A percentile compares a stretch with the other conserved stretches of the same genome.
Conservation (phyloP, 2,329 filamentous ascomycete genomes). For the Clarireedia monteithiana region DNA sequence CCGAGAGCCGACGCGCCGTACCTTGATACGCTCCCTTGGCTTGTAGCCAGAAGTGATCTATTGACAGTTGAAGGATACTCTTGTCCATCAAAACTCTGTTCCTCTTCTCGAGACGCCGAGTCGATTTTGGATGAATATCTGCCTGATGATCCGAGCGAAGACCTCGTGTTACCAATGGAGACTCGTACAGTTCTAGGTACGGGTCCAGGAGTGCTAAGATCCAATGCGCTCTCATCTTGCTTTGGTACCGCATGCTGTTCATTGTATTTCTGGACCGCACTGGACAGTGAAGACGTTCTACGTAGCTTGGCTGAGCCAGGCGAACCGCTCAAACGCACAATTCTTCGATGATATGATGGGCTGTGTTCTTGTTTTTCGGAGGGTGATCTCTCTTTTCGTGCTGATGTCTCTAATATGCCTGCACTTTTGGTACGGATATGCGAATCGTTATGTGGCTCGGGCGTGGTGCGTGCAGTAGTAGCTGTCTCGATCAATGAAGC, state of each 20-base stretch:
- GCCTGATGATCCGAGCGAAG: constrained; percentile 25
- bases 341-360: constrained; percentile 21
- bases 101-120: constrained; percentile 19
- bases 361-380: constrained; percentile 18
- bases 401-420: background rate
- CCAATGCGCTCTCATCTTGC: constrained; percentile 22
- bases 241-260: constrained; percentile 18
- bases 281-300: constrained; percentile 24
- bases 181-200: constrained; percentile 25
- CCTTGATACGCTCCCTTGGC: constrained; percentile 46
- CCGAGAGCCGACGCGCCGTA: constrained; percentile 41
- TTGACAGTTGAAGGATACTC: constrained; percentile 39
- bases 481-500: constrained; percentile 26
- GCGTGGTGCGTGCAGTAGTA: constrained; percentile 12
- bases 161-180: constrained; percentile 19
- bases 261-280: constrained; percentile 17
- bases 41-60: constrained; percentile 39
- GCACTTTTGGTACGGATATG: constrained; percentile 16
- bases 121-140: constrained; percentile 19
- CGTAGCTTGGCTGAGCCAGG: constrained; percentile 23
- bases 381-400: constrained; percentile 11
- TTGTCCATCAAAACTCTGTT: constrained; percentile 17
- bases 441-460: constrained; percentile 13
- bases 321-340: constrained; percentile 29
- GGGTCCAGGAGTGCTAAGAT: constrained; percentile 28